Percentiles rank a stretch among this genome's conserved stretches.
Evolutionary conservation across 2,329 filamentous ascomycete species (phyloP).

Genomic region (Lecanicillium sp.): DNA sequence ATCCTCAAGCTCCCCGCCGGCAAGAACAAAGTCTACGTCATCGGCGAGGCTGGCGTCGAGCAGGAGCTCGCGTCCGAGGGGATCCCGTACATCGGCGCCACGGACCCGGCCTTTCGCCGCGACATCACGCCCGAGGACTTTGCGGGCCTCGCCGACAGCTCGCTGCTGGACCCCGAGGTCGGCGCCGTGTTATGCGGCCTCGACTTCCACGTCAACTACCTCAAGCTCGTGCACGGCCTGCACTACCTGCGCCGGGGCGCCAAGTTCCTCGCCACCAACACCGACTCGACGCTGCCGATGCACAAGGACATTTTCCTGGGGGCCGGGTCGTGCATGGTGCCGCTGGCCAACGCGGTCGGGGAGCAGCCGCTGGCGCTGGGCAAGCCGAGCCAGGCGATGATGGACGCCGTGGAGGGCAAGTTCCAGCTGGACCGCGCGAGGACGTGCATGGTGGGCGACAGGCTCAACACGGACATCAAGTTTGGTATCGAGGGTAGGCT

Average conservation of each 20-base stretch:
- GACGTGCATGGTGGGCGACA: constrained; percentile 94
- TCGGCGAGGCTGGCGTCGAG: constrained; percentile 89
- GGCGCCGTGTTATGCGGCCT: constrained; percentile 84
- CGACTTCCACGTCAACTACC: constrained; percentile 92
- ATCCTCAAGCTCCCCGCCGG: constrained; percentile 73
- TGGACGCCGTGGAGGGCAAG: constrained; percentile 97
- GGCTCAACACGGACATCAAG: constrained; percentile 90
- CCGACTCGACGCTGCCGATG: constrained; percentile 82
- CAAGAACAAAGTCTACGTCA: constrained; percentile 89
- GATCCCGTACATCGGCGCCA: constrained; percentile 77
- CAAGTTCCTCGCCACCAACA: constrained; percentile 86
- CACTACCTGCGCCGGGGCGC: constrained; percentile 82
- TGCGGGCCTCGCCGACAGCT: constrained; percentile 66
- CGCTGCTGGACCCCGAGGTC: constrained; percentile 76
- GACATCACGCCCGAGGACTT: constrained; percentile 81
- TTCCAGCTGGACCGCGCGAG: constrained; percentile 78
- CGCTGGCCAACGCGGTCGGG: constrained; percentile 65
- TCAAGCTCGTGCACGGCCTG: constrained; percentile 78
- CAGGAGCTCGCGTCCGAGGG: constrained; percentile 76
- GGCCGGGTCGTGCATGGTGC: constrained; percentile 75
- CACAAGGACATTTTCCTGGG: constrained; percentile 82
- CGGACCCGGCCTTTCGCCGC: constrained; percentile 69
- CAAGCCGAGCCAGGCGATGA: constrained; percentile 98
- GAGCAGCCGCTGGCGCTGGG: constrained; percentile 72
- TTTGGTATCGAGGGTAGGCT: constrained; percentile 89